Base-by-base conservation (phyloP, 2,329 filamentous ascomycete species). In the Diaporthe capsici region DNA sequence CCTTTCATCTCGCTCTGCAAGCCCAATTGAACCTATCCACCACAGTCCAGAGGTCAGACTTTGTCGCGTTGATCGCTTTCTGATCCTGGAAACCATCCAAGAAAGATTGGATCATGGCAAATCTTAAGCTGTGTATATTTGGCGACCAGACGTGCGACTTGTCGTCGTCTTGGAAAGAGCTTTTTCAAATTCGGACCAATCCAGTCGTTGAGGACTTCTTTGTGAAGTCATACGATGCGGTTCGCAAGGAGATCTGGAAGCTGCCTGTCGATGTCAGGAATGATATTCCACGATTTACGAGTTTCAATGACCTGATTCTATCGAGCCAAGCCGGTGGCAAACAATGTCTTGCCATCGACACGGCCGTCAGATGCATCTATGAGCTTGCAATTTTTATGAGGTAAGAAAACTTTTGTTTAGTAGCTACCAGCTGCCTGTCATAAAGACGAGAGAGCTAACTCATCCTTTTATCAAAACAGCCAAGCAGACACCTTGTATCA, bases 61-160 rank as follows among this genome's bases (percentile, higher is more conserved):
- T 60, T 22, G 31, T 37, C 31, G 55, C 55, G 55, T 60, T 60
- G 55, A 60, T 37, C 55, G 55, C 31, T 60, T 13, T 37, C 31
- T 60, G 55, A 60, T 60, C 55, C 55, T 60, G 7, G 55, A 60
- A 25, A 37, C 55, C 34, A 60, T 60, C 31, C 20, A 7, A 60
- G 8, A 60, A n/a, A 60, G 31, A 60, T n/a, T 22, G 20, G 55
- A 60, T 60, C 55, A 60, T 60, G 47, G 39, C 51, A 34, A 31
- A 39, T 42, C 28, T 75, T 44, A 78, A 71, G 72, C n/a, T 78
- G 31, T 76, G 57, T 68, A 74, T 80, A 49, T 79, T 80, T 47
- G 78, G 78, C 57, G 79, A 79, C 72, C 79, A 79, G 75, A 79
- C 78, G 22, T 77, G 67, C 71, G 76, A 79, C 53, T 63, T 74